A percentile compares a stretch with the other conserved stretches of the same genome.
These are phyloP conservation scores for Boehmeria nivea DNA, from an alignment of 306 rosid genomes.

Conservation along the genomic window DNA sequence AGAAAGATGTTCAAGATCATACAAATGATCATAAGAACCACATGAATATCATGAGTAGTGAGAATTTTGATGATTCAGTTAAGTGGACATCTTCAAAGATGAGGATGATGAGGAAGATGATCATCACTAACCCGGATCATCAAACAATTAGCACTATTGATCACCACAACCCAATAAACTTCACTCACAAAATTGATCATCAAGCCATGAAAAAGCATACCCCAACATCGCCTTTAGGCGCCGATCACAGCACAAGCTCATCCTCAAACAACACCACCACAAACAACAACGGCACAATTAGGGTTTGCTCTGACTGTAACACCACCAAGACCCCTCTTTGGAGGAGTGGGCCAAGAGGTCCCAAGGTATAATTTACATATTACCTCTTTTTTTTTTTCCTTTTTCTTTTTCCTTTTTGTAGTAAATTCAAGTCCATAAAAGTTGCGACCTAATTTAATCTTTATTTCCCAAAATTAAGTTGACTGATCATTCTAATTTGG, in stretches of 20 bases:
- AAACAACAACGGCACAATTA: constrained; percentile 28
- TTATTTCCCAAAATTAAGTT: too few species aligned
- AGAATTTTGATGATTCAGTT: constrained; percentile 19
- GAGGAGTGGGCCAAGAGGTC: constrained; percentile 99
- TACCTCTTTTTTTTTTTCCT: neutral
- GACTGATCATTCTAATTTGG: neutral
- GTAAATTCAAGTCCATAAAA: too few species aligned
- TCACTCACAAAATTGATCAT: constrained; percentile 33
- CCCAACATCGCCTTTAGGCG: constrained; percentile 26
- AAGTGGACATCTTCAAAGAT: constrained; percentile 86
- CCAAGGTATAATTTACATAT: constrained; percentile 70
- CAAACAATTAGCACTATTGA: neutral
- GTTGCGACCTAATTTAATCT: too few species aligned
- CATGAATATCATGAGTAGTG: constrained; percentile 8
- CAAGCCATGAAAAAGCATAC: constrained; percentile 27
- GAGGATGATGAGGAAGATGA: constrained; percentile 64
- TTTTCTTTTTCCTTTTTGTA: neutral
- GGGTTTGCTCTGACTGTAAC: constrained; percentile 90
- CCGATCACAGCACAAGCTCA: constrained; percentile 28
- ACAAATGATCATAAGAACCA: constrained; percentile 16
- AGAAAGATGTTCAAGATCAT: constrained; percentile 31
- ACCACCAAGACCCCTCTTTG: constrained; percentile 96
- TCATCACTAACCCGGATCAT: constrained; percentile 35
- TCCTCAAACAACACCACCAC: constrained; percentile 22
- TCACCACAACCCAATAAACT: constrained; percentile 2